Evolutionary conservation across 306 rosid species (phyloP).

Genomic region (Crotalaria pallida): DNA sequence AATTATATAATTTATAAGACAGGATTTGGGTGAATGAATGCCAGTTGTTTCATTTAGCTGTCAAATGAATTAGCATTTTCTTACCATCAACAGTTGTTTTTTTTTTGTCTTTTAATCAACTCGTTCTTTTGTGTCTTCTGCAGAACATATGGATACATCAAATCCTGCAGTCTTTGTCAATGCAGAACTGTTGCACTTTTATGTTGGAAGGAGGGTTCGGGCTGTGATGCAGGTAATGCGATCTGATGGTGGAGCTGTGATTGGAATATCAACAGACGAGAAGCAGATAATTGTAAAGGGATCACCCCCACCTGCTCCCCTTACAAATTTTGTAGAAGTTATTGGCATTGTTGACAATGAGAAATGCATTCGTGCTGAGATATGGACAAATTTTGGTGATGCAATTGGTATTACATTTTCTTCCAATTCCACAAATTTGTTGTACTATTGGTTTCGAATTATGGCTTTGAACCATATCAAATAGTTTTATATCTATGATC

Average conservation of each 20-base stretch:
- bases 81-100: not conserved
- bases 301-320: conserved; percentile 40
- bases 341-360: conserved; percentile 76
- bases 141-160: conserved; percentile 75
- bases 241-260: conserved; percentile 44
- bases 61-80: not conserved
- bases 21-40: not conserved
- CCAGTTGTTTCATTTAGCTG: not conserved
- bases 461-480: not conserved
- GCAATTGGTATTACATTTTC: conserved; percentile 48
- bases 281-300: conserved; percentile 61
- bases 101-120: not conserved
- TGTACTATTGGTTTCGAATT: not conserved
- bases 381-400: conserved; percentile 85
- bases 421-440: not conserved
- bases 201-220: conserved; percentile 70
- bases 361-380: conserved; percentile 62
- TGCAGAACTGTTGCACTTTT: conserved; percentile 51
- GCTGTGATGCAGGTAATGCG: conserved; percentile 63
- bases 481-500: not conserved
- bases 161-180: conserved; percentile 79
- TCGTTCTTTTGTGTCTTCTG: conserved; percentile 19
- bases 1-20: not conserved
- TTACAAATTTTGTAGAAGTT: conserved; percentile 71
- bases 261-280: conserved; percentile 79